Evolutionary conservation across 257 asterid species (phyloP).

Genomic region (Fraxinus pennsylvanica): DNA sequence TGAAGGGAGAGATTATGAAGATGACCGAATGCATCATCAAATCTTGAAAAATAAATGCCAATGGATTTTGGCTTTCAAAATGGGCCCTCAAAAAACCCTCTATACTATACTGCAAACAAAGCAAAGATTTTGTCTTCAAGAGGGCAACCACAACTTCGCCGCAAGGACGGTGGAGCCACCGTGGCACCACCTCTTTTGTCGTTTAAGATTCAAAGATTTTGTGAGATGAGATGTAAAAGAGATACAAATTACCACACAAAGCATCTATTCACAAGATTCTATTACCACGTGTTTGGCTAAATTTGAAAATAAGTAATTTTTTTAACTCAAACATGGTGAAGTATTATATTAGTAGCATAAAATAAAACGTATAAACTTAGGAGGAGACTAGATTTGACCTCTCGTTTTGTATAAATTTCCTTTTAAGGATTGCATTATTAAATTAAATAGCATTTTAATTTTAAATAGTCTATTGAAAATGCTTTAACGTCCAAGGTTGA

Average conservation of each 20-base stretch:
- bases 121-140: slow-evolving; percentile 39
- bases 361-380: too few species aligned
- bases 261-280: slow-evolving; percentile 30
- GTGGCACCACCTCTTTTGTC: slow-evolving; percentile 49
- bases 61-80: slow-evolving; percentile 62
- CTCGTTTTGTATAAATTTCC: too few species aligned
- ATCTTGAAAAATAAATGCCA: slow-evolving; percentile 49
- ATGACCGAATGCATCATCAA: slow-evolving; percentile 31
- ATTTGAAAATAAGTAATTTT: too few species aligned
- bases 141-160: slow-evolving; percentile 36
- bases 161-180: slow-evolving; percentile 52
- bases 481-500: too few species aligned
- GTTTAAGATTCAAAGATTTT: slow-evolving; percentile 38
- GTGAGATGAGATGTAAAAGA: background rate
- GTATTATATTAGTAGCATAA: too few species aligned
- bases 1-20: slow-evolving; percentile 15
- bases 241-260: background rate
- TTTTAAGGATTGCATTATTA: too few species aligned
- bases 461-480: too few species aligned
- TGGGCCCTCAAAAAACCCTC: slow-evolving; percentile 51
- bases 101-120: slow-evolving; percentile 19
- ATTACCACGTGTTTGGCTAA: background rate
- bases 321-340: too few species aligned
- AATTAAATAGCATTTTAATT: too few species aligned
- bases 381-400: too few species aligned